Evolutionary conservation across 169 alveolate species (phyloP).

Genomic region (Eimeria maxima): DNA sequence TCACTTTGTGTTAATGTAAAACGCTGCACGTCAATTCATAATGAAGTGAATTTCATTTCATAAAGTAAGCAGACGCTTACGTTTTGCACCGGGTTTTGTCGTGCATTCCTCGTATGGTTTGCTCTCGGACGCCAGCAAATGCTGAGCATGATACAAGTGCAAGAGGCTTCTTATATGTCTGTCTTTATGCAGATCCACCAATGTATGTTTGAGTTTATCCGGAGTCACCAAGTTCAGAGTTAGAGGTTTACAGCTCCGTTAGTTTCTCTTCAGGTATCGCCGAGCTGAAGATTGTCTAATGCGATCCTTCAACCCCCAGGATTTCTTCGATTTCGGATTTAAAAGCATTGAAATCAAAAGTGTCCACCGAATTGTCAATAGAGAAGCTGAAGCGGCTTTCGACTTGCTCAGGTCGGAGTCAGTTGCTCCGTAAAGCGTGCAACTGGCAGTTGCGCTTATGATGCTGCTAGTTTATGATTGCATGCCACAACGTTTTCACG

Average conservation of each 20-base stretch:
- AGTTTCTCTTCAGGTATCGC: conserved; percentile 31
- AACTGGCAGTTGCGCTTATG: not conserved
- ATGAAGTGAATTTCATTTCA: too few species aligned
- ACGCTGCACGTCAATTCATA: too few species aligned
- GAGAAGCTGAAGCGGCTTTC: conserved; percentile 71
- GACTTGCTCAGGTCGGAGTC: conserved; percentile 31
- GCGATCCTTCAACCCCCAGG: conserved; percentile 12
- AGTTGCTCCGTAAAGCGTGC: not conserved
- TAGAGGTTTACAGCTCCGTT: not conserved
- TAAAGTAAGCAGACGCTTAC: too few species aligned
- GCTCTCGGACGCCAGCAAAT: not conserved
- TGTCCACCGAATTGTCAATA: conserved; percentile 57
- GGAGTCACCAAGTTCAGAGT: not conserved
- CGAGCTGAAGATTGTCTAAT: conserved; percentile 30
- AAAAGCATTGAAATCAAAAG: conserved; percentile 31
- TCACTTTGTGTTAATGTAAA: too few species aligned
- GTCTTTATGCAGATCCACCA: not conserved
- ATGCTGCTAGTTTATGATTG: not conserved
- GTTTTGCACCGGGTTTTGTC: too few species aligned
- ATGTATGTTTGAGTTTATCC: not conserved
- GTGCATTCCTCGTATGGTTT: not conserved
- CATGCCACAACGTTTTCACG: not conserved
- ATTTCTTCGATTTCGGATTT: conserved; percentile 53
- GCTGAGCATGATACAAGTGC: not conserved
- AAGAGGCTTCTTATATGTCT: not conserved